These are phyloP conservation scores for Trametes sanguinea DNA, from an alignment of 768 basidiomycete genomes.

Conservation along the genomic window DNA sequence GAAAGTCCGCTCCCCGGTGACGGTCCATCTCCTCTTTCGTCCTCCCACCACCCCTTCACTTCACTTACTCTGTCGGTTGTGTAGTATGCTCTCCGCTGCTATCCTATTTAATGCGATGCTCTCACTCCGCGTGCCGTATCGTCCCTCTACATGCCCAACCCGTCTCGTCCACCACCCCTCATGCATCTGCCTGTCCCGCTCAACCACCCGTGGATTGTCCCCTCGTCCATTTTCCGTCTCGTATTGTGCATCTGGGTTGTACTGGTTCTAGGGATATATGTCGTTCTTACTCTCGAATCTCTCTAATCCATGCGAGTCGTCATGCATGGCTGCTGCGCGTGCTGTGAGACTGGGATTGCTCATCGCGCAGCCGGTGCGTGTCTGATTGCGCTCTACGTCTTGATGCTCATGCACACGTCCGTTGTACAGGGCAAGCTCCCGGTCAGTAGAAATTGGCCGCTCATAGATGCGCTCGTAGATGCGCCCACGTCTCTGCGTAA, in stretches of 20 bases:
- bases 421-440: too few relatives aligned
- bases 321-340: background rate
- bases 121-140: background rate
- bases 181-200: background rate
- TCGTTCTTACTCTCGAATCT: background rate
- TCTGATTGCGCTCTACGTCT: too few relatives aligned
- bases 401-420: too few relatives aligned
- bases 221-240: background rate
- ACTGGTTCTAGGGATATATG: conserved; percentile 10
- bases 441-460: too few relatives aligned
- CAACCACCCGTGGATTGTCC: background rate
- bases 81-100: conserved; percentile 25
- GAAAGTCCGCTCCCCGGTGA: too few relatives aligned
- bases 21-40: background rate
- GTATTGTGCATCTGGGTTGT: background rate
- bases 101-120: conserved; percentile 21
- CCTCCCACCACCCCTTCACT: background rate
- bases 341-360: background rate
- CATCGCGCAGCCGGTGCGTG: too few relatives aligned
- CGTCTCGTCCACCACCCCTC: background rate
- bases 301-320: conserved; percentile 3
- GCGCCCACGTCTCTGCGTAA: too few relatives aligned
- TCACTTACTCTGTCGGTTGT: background rate
- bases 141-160: background rate
- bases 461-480: too few relatives aligned